phyloP scores from a whole-genome alignment of 2,329 filamentous ascomycete species.

The Cryphonectria parasitica region DNA sequence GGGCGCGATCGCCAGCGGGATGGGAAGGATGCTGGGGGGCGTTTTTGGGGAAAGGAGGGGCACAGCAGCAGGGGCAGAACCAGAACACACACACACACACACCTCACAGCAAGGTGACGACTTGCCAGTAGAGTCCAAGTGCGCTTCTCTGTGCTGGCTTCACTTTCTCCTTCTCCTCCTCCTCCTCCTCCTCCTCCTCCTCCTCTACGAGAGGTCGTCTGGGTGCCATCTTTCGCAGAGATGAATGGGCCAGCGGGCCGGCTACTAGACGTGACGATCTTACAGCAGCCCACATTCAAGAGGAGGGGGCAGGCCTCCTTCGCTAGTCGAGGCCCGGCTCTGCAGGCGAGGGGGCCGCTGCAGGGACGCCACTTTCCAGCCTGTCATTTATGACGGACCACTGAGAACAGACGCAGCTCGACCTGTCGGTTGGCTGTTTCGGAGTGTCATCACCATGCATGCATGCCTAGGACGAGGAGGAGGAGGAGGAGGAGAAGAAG shows the following conservation, averaged over 20 bases:
- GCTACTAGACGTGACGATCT: no score
- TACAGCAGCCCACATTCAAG: neutral
- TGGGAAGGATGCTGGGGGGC: neutral
- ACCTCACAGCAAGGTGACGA: neutral
- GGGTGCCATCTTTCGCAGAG: neutral
- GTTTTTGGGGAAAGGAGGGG: no score
- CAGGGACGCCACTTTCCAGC: conserved; percentile 13
- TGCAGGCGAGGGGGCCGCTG: conserved; percentile 18
- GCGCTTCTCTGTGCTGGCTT: neutral
- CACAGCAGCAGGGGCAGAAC: neutral
- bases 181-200: neutral
- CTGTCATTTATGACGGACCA: conserved; percentile 30
- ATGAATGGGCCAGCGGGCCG: neutral
- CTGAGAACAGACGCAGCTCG: conserved; percentile 2
- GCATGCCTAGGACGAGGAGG: neutral
- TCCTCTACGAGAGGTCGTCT: neutral
- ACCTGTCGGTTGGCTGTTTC: conserved; percentile 5
- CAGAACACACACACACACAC: neutral
- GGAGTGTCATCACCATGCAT: conserved; percentile 12
- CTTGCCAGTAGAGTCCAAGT: neutral
- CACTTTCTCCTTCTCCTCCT: neutral
- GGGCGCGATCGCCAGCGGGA: neutral
- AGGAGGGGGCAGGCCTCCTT: neutral
- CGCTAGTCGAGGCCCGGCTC: neutral
- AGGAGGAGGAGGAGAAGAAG: neutral